A percentile compares a stretch with the other conserved stretches of the same genome.
Conservation (phyloP, 2,329 filamentous ascomycete genomes). For the Xylariaceae sp. region DNA sequence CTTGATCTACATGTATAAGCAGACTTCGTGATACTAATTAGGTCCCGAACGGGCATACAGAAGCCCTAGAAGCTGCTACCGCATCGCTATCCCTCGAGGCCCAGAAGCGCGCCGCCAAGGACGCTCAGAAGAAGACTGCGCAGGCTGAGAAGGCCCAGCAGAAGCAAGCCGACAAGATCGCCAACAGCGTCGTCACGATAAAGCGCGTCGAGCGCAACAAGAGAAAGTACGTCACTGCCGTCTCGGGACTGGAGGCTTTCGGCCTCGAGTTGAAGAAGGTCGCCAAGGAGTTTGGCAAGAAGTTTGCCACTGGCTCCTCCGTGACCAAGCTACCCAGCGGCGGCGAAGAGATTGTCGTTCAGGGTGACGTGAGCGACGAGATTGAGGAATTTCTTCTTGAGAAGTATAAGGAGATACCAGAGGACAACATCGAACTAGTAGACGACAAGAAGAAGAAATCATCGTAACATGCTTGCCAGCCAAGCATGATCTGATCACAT, state of each 20-base stretch:
- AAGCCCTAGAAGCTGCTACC: conserved; percentile 77
- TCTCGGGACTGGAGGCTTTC: conserved; percentile 86
- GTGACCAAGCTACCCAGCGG: conserved; percentile 85
- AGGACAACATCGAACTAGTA: conserved; percentile 90
- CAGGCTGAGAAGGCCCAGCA: conserved; percentile 86
- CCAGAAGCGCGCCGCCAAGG: conserved; percentile 91
- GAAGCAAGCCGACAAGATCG: conserved; percentile 76
- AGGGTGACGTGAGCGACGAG: conserved; percentile 94
- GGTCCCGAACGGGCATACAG: conserved; percentile 37
- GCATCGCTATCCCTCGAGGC: conserved; percentile 83
- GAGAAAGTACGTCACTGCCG: conserved; percentile 90
- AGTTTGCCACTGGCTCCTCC: conserved; percentile 89
- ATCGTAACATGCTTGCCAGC: conserved; percentile 9
- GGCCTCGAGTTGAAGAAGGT: conserved; percentile 92
- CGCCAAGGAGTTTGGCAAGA: conserved; percentile 95
- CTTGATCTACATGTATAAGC: not conserved
- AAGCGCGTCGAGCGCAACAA: conserved; percentile 98
- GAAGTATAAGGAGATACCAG: conserved; percentile 83
- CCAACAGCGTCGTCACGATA: conserved; percentile 77
- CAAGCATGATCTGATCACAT: conserved; percentile 16
- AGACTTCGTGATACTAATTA: not conserved
- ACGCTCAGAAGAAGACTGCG: conserved; percentile 92
- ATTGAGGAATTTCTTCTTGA: conserved; percentile 86
- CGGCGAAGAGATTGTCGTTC: conserved; percentile 94
- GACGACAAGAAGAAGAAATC: conserved; percentile 95